Percentiles rank a stretch among this genome's conserved stretches.
Conservation (phyloP, 1,284 basidiomycete species). For the Rhodotorula sp. region DNA sequence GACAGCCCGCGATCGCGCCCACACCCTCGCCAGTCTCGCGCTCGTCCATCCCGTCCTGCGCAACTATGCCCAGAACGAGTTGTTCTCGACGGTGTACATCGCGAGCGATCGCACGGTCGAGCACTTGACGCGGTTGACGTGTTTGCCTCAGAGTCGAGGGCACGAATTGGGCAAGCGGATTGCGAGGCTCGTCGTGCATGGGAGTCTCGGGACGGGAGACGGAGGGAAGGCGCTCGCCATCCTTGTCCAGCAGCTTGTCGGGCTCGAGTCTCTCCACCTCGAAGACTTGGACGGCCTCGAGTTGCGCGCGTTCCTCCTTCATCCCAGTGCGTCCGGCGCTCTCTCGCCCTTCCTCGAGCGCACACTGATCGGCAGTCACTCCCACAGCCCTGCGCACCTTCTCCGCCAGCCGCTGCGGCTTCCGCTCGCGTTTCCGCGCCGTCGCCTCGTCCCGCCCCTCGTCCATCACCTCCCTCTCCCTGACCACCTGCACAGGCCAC, state of each 20-base stretch:
- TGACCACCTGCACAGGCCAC: slow-evolving; percentile 18
- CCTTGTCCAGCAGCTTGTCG: slow-evolving; percentile 10
- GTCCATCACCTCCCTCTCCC: slow-evolving; percentile 6
- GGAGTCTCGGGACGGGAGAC: slow-evolving; percentile 3
- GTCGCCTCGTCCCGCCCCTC: background rate
- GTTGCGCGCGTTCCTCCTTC: slow-evolving; percentile 7
- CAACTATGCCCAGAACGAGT: slow-evolving; percentile 14
- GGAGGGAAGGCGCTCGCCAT: slow-evolving; percentile 12
- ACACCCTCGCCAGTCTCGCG: slow-evolving; percentile 13
- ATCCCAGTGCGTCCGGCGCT: background rate
- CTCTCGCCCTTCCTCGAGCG: background rate
- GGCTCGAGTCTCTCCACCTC: slow-evolving; percentile 11
- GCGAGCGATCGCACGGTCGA: slow-evolving; percentile 7
- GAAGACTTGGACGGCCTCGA: slow-evolving; percentile 28
- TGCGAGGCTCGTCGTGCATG: slow-evolving; percentile 3
- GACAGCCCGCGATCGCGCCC: slow-evolving; percentile 1
- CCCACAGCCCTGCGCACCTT: slow-evolving; percentile 4
- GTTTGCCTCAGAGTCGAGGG: background rate
- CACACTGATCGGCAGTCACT: too few species aligned
- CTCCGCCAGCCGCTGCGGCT: slow-evolving; percentile 15
- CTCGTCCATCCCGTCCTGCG: slow-evolving; percentile 28
- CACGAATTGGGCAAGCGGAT: background rate
- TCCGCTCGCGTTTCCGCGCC: slow-evolving; percentile 25
- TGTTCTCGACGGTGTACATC: slow-evolving; percentile 15
- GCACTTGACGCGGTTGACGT: background rate